phyloP scores from a whole-genome alignment of 495 filamentous ascomycete genomes.

The Jackrogersella multiformis region DNA sequence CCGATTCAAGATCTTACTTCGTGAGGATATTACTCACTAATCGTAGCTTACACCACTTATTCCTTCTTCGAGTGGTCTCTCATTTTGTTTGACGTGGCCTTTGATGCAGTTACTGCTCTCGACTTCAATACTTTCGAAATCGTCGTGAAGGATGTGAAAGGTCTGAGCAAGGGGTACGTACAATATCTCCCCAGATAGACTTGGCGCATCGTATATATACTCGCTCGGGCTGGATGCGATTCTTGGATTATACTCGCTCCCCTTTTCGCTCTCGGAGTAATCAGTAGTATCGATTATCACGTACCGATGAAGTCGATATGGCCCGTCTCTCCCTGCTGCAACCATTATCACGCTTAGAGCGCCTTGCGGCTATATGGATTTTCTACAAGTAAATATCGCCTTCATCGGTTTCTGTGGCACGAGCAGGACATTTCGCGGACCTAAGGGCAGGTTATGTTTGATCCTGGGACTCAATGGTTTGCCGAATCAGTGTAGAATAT shows the following conservation, averaged over 20 bases:
- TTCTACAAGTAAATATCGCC: not conserved
- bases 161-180: slow-evolving; percentile 98
- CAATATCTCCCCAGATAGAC: slow-evolving; percentile 89
- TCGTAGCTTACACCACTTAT: slow-evolving; percentile 93
- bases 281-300: not conserved
- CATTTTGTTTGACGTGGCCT: slow-evolving; percentile 93
- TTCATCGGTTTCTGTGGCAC: not conserved
- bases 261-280: not conserved
- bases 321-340: not conserved
- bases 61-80: slow-evolving; percentile 98
- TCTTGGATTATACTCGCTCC: not conserved
- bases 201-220: slow-evolving; percentile 30
- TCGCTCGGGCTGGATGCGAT: slow-evolving; percentile 39
- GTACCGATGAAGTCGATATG: not conserved
- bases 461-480: not conserved
- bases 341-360: not conserved
- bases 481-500: not conserved
- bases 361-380: not conserved
- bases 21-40: slow-evolving; percentile 30
- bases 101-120: slow-evolving; percentile 95
- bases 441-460: not conserved
- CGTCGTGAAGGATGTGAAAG: slow-evolving; percentile 87
- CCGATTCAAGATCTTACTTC: not conserved
- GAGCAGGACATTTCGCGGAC: not conserved
- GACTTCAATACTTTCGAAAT: slow-evolving; percentile 94